phyloP scores from a whole-genome alignment of 2,329 filamentous ascomycete species.

The Sporothrix luriei region DNA sequence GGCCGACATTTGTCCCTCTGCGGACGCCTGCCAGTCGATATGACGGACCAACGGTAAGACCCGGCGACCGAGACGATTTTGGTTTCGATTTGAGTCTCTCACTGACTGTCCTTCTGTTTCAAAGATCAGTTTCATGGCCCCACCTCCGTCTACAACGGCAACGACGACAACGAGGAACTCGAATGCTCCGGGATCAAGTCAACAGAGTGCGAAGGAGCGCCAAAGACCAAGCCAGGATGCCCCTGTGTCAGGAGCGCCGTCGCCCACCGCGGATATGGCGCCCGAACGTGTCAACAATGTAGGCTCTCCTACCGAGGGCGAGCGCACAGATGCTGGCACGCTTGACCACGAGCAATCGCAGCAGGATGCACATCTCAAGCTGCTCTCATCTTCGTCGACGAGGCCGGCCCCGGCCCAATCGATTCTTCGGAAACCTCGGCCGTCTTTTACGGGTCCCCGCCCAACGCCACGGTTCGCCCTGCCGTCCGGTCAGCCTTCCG shows the following conservation, averaged over 20 bases:
- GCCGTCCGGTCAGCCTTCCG: conserved; percentile 50
- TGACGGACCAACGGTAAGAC: conserved; percentile 54
- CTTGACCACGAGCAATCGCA: not conserved
- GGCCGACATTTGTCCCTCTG: conserved; percentile 60
- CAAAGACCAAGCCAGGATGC: not conserved
- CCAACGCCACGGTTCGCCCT: conserved; percentile 65
- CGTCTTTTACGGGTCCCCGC: conserved; percentile 50
- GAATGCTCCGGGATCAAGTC: not conserved
- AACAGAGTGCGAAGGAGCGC: not conserved
- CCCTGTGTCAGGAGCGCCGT: not conserved
- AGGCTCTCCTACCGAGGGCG: not conserved
- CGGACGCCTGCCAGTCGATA: conserved; percentile 56
- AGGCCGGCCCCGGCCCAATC: conserved; percentile 56
- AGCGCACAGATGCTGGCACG: not conserved
- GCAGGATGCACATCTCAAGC: conserved; percentile 34
- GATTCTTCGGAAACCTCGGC: conserved; percentile 61
- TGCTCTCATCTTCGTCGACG: conserved; percentile 48
- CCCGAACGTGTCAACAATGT: not conserved
- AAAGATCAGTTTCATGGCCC: conserved; percentile 1
- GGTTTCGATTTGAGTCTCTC: not conserved
- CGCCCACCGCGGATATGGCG: too few relatives aligned
- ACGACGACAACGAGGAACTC: not conserved
- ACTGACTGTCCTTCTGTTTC: not conserved
- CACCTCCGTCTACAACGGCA: not conserved
- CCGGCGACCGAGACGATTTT: not conserved